Evolutionary conservation across 805 yeast species (phyloP), one percentile per base, ranked within the genome.

Genomic region (Teunomyces tritomae): DNA sequence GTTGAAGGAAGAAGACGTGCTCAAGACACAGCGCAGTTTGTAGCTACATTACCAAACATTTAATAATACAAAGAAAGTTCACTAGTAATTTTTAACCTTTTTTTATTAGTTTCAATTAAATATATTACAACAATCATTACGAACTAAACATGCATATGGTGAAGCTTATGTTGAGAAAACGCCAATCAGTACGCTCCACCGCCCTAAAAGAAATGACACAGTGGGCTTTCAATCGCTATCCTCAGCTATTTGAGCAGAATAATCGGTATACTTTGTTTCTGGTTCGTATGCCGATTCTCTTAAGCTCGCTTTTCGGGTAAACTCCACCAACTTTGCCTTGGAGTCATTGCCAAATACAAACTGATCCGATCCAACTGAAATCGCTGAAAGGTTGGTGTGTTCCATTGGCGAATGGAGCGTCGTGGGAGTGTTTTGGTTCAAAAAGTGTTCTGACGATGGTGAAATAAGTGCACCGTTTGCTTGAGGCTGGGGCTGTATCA

Each of bases 1-100:
- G 78, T 91, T 13, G 91, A 87, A 59, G 97, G 95, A 26, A 82
- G 96, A 69, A 85, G 97, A 73, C 83, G 95, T 67, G 96, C 96
- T 3, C 76, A 76, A 48, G 95, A 85, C 44, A 88, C 96, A 16
- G 91, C 94, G 27, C 71, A 75, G 43, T 86, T 81, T 62, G 88
- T 73, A 8, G 68, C 59, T 28, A 63, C 69, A 8, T 64, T 72
- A 46, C 71, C 68, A 34, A 54, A 48, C 9, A 17, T 20, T 8
- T 28, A 36, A 32, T 24, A n/a, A 27, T 20, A 36, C 4, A 36
- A 4, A 28, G 30, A 28, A 11, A 28, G 30, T 11, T 28, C n/a
- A n/a, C n/a, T n/a, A n/a, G n/a, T n/a, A n/a, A n/a, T 20, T 20
- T 20, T 20, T 20, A 20, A 6, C 24, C n/a, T n/a, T 20, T 20